Percentiles rank a stretch among this genome's conserved stretches.
These are phyloP conservation scores for Fusarium temperatum DNA, from an alignment of 2,329 filamentous ascomycete species.

Conservation along the genomic window DNA sequence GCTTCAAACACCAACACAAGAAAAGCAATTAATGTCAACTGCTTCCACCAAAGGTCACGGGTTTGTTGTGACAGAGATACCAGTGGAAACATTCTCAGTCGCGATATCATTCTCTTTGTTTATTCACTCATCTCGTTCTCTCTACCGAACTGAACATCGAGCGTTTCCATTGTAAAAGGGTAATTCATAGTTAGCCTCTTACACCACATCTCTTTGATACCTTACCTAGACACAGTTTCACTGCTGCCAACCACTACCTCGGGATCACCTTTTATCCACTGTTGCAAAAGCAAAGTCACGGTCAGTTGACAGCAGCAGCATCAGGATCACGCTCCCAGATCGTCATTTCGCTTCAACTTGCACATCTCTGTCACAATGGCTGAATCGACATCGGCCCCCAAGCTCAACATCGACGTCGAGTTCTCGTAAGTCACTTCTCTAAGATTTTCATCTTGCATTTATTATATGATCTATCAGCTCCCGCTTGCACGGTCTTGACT, in stretches of 20 bases:
- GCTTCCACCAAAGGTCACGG: not conserved
- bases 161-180: not conserved
- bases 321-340: not conserved
- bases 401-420: conserved; percentile 73
- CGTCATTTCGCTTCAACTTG: conserved; percentile 10
- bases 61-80: not conserved
- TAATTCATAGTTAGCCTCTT: not conserved
- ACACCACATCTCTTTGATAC: not conserved
- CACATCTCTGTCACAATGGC: conserved; percentile 22
- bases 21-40: conserved; percentile 26
- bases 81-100: not conserved
- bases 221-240: not conserved
- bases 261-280: conserved; percentile 6
- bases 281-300: conserved; percentile 26
- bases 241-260: conserved; percentile 1
- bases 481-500: conserved; percentile 12
- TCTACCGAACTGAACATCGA: not conserved
- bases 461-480: conserved; percentile 41
- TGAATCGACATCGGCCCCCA: conserved; percentile 35
- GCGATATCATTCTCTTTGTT: not conserved
- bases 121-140: not conserved
- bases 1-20: conserved; percentile 23
- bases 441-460: conserved; percentile 14
- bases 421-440: conserved; percentile 62
- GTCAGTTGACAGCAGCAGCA: conserved; percentile 2